These are phyloP conservation scores for Dryas octopetala DNA, from an alignment of 306 rosid genomes.

Conservation along the genomic window DNA sequence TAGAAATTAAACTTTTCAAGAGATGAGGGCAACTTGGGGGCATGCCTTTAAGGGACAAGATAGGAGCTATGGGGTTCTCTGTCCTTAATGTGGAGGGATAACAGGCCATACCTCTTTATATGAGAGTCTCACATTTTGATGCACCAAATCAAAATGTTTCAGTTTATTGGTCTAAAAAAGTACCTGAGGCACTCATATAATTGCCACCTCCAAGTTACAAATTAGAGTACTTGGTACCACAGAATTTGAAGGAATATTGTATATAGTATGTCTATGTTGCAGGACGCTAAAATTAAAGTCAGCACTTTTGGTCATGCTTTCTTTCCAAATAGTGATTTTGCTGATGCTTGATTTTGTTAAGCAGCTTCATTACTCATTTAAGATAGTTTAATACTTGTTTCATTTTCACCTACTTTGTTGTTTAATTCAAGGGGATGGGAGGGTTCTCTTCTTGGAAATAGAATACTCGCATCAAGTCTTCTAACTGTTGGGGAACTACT, in stretches of 20 bases:
- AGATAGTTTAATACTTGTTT: no score
- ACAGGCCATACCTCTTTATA: background rate
- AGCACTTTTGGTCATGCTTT: background rate
- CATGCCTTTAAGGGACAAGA: conserved; percentile 23
- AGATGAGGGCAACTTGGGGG: background rate
- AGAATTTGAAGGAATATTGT: background rate
- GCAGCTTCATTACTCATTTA: no score
- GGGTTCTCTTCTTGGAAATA: no score
- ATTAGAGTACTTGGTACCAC: background rate
- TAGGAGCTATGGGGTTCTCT: conserved; percentile 23
- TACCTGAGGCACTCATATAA: background rate
- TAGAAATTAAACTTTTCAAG: background rate
- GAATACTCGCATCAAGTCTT: no score
- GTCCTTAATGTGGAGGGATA: conserved; percentile 20
- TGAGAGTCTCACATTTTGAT: background rate
- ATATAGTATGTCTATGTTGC: background rate
- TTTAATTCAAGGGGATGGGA: no score
- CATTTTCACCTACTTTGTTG: no score
- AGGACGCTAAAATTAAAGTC: background rate
- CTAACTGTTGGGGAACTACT: no score
- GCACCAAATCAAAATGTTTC: conserved; percentile 21
- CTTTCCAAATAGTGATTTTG: background rate
- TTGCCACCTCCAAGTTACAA: conserved; percentile 6
- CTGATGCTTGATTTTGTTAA: no score
- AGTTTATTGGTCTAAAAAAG: background rate